Evolutionary conservation across 768 basidiomycete genomes (phyloP).

Genomic region (Harrya chromipes): DNA sequence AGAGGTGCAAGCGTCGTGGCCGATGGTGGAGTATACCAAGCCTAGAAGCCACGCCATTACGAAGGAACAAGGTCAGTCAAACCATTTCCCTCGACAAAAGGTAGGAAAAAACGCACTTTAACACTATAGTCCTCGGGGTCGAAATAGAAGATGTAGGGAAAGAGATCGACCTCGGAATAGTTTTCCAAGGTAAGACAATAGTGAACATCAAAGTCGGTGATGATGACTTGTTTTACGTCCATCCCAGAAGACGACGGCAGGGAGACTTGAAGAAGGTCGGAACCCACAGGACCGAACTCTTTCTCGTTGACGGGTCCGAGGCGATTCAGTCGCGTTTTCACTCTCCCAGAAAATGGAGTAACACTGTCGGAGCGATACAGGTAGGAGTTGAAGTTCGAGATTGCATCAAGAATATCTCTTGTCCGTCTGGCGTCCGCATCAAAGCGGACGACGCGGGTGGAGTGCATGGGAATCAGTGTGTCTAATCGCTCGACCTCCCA

Average conservation of each 20-base stretch:
- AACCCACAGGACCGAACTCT: conserved; percentile 6
- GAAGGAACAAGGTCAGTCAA: not conserved
- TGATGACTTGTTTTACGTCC: conserved; percentile 7
- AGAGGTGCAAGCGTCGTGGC: conserved; percentile 10
- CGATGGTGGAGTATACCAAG: conserved; percentile 16
- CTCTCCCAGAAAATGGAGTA: conserved; percentile 9
- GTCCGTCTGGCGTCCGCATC: conserved; percentile 1
- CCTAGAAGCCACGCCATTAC: not conserved
- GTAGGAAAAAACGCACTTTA: conserved; percentile 3
- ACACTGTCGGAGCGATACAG: conserved; percentile 15
- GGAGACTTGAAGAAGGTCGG: conserved; percentile 7
- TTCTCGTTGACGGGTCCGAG: not conserved
- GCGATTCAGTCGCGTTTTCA: conserved; percentile 11
- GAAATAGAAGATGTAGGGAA: conserved; percentile 25
- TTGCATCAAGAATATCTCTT: conserved; percentile 4
- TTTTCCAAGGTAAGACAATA: conserved; percentile 21
- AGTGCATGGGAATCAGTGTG: conserved; percentile 6
- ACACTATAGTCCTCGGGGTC: conserved; percentile 21
- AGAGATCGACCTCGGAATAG: conserved; percentile 13
- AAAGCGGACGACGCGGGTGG: conserved; percentile 1
- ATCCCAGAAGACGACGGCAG: not conserved
- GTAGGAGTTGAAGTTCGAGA: conserved; percentile 21
- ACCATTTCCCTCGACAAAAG: not conserved
- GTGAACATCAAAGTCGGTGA: conserved; percentile 7
- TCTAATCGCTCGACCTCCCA: conserved; percentile 20